These are phyloP conservation scores for Haplosporangium gracile DNA, from an alignment of 192 early-diverging fungal genomes.

Conservation along the genomic window DNA sequence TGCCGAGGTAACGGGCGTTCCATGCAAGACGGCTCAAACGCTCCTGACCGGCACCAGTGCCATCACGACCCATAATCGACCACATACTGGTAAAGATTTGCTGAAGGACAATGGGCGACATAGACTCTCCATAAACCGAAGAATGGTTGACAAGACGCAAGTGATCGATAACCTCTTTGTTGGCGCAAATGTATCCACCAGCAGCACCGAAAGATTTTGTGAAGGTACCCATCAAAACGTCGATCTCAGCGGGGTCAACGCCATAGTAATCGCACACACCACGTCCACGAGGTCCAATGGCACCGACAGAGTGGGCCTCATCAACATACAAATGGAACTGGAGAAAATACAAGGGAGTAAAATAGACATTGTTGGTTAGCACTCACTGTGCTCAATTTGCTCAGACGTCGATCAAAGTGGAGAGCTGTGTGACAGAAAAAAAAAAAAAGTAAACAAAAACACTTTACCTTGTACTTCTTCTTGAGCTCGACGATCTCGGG, in stretches of 20 bases:
- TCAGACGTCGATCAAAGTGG: background rate
- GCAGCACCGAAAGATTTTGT: constrained; percentile 98
- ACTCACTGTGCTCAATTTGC: background rate
- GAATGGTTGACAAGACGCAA: constrained; percentile 85
- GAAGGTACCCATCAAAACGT: constrained; percentile 98
- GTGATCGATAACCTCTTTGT: constrained; percentile 80
- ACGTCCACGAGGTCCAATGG: constrained; percentile 92
- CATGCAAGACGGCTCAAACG: constrained; percentile 88
- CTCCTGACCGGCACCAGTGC: constrained; percentile 84
- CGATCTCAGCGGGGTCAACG: constrained; percentile 89
- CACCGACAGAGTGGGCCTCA: constrained; percentile 98
- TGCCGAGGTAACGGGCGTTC: constrained; percentile 89
- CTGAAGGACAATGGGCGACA: constrained; percentile 86
- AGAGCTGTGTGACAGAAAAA: background rate
- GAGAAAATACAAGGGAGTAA: background rate
- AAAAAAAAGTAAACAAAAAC: background rate
- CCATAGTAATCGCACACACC: constrained; percentile 98
- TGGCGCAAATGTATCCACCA: constrained; percentile 93
- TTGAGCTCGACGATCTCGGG: constrained; percentile 92
- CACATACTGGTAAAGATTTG: constrained; percentile 92
- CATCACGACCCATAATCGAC: constrained; percentile 96
- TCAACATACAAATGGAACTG: constrained; percentile 96
- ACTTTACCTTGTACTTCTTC: constrained; percentile 84
- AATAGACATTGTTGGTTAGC: background rate
- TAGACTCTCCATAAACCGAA: constrained; percentile 91